Conservation (phyloP, 1,284 basidiomycete species). For the Heterobasidion irregulare region DNA sequence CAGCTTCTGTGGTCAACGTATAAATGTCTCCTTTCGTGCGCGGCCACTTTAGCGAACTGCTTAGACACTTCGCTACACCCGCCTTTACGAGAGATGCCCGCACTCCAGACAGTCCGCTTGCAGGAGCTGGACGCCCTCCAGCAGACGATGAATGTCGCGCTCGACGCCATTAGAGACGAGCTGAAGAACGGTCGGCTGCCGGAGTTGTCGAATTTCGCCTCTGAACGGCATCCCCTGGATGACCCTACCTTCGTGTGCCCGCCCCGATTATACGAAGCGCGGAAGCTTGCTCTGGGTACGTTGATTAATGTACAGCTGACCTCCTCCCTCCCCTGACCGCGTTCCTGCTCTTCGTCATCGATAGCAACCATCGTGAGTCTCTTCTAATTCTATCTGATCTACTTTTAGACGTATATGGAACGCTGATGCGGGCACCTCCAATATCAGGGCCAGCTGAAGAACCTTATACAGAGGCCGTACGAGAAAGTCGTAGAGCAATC, state of each 20-base stretch:
- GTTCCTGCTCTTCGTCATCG: not conserved
- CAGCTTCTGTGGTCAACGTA: no score
- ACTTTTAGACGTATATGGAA: not conserved
- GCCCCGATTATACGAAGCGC: slow-evolving; percentile 14
- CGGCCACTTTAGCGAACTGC: no score
- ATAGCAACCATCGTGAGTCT: not conserved
- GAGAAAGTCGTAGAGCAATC: slow-evolving; percentile 16
- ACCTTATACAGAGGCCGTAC: slow-evolving; percentile 15
- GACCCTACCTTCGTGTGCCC: slow-evolving; percentile 11
- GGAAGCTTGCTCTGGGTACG: slow-evolving; percentile 13
- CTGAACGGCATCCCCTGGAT: slow-evolving; percentile 17
- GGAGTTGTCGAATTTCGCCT: slow-evolving; percentile 10
- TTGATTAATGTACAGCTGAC: not conserved
- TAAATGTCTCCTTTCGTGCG: no score
- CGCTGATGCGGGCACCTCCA: not conserved
- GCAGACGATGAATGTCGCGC: slow-evolving; percentile 13
- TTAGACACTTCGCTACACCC: not conserved
- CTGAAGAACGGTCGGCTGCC: slow-evolving; percentile 11
- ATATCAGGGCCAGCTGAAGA: slow-evolving; percentile 13
- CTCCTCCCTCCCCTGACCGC: not conserved
- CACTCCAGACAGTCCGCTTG: not conserved
- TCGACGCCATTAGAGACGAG: slow-evolving; percentile 16
- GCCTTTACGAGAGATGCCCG: not conserved
- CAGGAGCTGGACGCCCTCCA: slow-evolving; percentile 13
- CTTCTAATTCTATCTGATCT: not conserved